A percentile compares a stretch with the other conserved stretches of the same genome.
Evolutionary conservation across 495 filamentous ascomycete genomes (phyloP).

Genomic region (Xylaria intraflava): DNA sequence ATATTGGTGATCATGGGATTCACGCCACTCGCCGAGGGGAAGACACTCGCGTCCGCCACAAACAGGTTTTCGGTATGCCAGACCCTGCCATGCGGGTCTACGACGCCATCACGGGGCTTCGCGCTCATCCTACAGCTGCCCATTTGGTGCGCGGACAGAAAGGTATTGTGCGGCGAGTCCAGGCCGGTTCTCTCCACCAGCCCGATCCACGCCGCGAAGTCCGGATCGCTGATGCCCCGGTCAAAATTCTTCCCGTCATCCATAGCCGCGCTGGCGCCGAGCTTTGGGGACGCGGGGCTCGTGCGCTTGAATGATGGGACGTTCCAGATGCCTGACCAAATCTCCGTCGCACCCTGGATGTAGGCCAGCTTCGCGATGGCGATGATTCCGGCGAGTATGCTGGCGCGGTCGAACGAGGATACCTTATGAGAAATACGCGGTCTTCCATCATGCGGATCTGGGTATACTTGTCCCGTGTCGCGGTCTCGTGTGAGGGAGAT

Average conservation of each 20-base stretch:
- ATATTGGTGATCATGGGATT: slow-evolving; percentile 93
- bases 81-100: slow-evolving; percentile 65
- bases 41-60: slow-evolving; percentile 80
- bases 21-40: slow-evolving; percentile 83
- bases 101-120: slow-evolving; percentile 56
- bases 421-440: slow-evolving; percentile 61
- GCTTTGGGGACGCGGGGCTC: background rate
- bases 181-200: slow-evolving; percentile 45
- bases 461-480: slow-evolving; percentile 65
- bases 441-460: slow-evolving; percentile 60
- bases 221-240: slow-evolving; percentile 56
- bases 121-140: slow-evolving; percentile 78
- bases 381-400: slow-evolving; percentile 65
- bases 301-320: slow-evolving; percentile 60
- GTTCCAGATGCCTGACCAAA: slow-evolving; percentile 55
- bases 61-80: slow-evolving; percentile 71
- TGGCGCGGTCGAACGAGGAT: slow-evolving; percentile 60
- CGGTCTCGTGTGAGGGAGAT: slow-evolving; percentile 67
- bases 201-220: slow-evolving; percentile 61
- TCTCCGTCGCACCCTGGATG: slow-evolving; percentile 69
- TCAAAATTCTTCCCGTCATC: slow-evolving; percentile 27
- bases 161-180: slow-evolving; percentile 43
- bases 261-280: slow-evolving; percentile 12
- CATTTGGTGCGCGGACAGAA: slow-evolving; percentile 77
- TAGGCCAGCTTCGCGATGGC: slow-evolving; percentile 70